Conservation (phyloP, 768 basidiomycete species). For the Nidula microcarpa region DNA sequence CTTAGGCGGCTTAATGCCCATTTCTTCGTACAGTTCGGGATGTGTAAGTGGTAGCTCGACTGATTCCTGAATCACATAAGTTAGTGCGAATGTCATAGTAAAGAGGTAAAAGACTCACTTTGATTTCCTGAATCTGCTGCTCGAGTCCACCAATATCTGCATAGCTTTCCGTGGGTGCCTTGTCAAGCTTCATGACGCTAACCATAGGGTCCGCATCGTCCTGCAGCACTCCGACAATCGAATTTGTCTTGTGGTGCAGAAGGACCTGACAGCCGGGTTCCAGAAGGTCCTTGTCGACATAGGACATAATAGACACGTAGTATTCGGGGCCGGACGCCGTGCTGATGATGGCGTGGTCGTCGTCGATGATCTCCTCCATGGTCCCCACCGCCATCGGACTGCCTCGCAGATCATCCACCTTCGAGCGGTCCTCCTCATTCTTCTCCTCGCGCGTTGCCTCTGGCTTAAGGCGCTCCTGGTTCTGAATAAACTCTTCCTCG, state of each 20-base stretch:
- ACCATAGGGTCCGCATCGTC: conserved; percentile 96
- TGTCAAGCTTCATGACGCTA: conserved; percentile 98
- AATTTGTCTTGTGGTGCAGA: conserved; percentile 92
- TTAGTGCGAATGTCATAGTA: not conserved
- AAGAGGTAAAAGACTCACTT: conserved; percentile 43
- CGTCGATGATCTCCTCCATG: conserved; percentile 96
- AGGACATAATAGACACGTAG: conserved; percentile 96
- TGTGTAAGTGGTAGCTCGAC: conserved; percentile 97
- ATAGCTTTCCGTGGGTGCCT: conserved; percentile 98
- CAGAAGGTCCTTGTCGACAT: conserved; percentile 96
- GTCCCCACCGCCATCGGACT: conserved; percentile 98
- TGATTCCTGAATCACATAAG: conserved; percentile 67
- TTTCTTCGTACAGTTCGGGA: conserved; percentile 98
- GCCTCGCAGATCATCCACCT: conserved; percentile 92
- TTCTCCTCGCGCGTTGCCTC: conserved; percentile 88
- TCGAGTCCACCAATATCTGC: conserved; percentile 98
- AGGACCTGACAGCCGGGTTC: conserved; percentile 96
- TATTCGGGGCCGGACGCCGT: conserved; percentile 93
- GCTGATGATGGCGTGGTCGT: conserved; percentile 98
- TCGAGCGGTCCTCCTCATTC: conserved; percentile 91
- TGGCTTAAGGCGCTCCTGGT: conserved; percentile 88
- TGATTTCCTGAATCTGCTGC: conserved; percentile 97
- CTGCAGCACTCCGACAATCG: conserved; percentile 92
- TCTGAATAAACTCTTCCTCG: conserved; percentile 92
- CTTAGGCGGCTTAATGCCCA: conserved; percentile 99